A percentile compares a stretch with the other conserved stretches of the same genome.
phyloP scores from a whole-genome alignment of 805 yeast genomes.

The Saturnispora hagleri region DNA sequence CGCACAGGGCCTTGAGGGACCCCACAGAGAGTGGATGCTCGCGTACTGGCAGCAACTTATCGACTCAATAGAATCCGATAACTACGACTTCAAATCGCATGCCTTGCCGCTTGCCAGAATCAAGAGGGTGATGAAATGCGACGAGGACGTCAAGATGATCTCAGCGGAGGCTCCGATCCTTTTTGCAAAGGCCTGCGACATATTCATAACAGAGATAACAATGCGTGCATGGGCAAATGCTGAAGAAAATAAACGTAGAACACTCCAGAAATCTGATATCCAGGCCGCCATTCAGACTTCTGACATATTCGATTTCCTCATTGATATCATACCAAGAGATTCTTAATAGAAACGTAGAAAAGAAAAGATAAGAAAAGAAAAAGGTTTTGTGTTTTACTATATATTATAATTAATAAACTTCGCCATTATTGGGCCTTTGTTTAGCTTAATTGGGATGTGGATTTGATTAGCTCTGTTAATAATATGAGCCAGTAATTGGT shows the following conservation, averaged over 20 bases:
- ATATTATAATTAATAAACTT: background rate
- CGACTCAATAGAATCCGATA: constrained; percentile 78
- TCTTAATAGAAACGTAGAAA: constrained; percentile 48
- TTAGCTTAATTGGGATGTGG: background rate
- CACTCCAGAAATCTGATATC: constrained; percentile 88
- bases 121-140: constrained; percentile 96
- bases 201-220: constrained; percentile 91
- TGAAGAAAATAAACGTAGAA: constrained; percentile 89
- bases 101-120: constrained; percentile 93
- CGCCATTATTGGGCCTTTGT: background rate
- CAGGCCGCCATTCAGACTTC: constrained; percentile 91
- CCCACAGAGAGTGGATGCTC: constrained; percentile 81
- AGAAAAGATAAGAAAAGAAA: constrained; percentile 14
- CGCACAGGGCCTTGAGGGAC: constrained; percentile 82
- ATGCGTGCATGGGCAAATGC: constrained; percentile 99
- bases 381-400: constrained; percentile 7
- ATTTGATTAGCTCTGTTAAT: background rate
- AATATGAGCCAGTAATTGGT: too few relatives aligned
- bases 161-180: constrained; percentile 96
- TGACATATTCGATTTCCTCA: constrained; percentile 95
- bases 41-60: constrained; percentile 97
- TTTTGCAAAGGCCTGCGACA: constrained; percentile 97
- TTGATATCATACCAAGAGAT: constrained; percentile 92
- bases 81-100: constrained; percentile 88
- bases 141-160: constrained; percentile 94